phyloP scores from a whole-genome alignment of 2,329 filamentous ascomycete genomes.

The Helminthosporium solani region DNA sequence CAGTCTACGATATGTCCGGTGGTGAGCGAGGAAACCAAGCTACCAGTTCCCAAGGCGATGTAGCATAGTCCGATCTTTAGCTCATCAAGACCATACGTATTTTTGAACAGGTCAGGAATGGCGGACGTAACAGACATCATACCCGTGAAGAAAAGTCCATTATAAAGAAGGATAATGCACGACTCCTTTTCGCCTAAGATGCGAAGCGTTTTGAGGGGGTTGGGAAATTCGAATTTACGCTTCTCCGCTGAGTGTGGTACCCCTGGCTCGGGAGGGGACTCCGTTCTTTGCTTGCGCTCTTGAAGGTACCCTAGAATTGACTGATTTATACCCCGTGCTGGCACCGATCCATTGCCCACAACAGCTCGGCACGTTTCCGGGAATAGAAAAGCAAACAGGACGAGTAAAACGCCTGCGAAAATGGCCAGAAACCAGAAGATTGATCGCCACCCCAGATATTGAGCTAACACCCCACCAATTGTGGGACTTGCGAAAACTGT shows the following conservation, averaged over 20 bases:
- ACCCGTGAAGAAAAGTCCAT: constrained; percentile 37
- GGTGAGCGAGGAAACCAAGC: constrained; percentile 27
- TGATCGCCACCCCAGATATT: constrained; percentile 40
- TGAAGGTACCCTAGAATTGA: constrained; percentile 33
- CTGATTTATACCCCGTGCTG: constrained; percentile 33
- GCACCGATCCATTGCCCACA: constrained; percentile 44
- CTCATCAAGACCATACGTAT: constrained; percentile 32
- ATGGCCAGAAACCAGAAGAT: constrained; percentile 48
- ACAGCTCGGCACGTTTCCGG: constrained; percentile 48
- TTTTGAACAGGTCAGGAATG: constrained; percentile 27
- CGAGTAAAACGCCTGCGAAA: constrained; percentile 39
- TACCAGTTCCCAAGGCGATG: constrained; percentile 30
- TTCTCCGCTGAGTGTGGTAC: constrained; percentile 8
- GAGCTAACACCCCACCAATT: constrained; percentile 26
- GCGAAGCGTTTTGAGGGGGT: constrained; percentile 27
- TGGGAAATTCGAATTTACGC: constrained; percentile 24
- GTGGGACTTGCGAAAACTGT: constrained; percentile 19
- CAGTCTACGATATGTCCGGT: constrained; percentile 58
- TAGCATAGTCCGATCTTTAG: constrained; percentile 34
- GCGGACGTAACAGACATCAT: constrained; percentile 32
- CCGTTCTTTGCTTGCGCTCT: constrained; percentile 19
- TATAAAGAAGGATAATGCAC: constrained; percentile 33
- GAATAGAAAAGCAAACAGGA: constrained; percentile 42
- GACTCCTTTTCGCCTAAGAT: constrained; percentile 37
- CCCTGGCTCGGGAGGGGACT: background rate